Conservation (phyloP, 2,329 filamentous ascomycete species). For the Septoria petroselini region DNA sequence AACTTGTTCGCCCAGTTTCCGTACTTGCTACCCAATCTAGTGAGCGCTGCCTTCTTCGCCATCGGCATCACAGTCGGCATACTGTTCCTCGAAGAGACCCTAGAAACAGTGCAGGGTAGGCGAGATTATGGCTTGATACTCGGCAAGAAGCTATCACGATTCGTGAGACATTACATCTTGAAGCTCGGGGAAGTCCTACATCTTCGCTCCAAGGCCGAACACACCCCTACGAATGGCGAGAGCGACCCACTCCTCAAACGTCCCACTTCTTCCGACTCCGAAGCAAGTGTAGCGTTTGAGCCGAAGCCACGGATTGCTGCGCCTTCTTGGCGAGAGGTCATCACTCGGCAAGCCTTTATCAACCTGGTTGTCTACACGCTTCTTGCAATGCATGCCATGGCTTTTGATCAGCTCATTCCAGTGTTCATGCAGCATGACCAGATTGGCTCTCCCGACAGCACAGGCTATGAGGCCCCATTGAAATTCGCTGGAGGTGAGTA, state of each 20-base stretch:
- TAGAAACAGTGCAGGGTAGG: conserved; percentile 65
- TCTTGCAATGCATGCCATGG: conserved; percentile 45
- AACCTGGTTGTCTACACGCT: conserved; percentile 76
- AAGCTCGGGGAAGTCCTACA: conserved; percentile 23
- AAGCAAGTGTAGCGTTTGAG: conserved; percentile 19
- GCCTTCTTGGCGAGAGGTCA: conserved; percentile 60
- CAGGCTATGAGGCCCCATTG: conserved; percentile 56
- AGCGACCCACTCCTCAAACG: conserved; percentile 31
- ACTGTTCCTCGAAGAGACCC: conserved; percentile 82
- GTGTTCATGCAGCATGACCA: conserved; percentile 79
- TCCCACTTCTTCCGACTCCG: conserved; percentile 22
- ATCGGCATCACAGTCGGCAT: conserved; percentile 70
- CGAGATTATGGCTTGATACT: conserved; percentile 73
- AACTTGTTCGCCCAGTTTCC: conserved; percentile 73
- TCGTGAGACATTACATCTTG: conserved; percentile 16
- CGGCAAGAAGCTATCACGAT: conserved; percentile 60
- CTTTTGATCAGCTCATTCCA: conserved; percentile 54
- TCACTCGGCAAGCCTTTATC: conserved; percentile 69
- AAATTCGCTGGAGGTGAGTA: conserved; percentile 65
- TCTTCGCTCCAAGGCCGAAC: conserved; percentile 11
- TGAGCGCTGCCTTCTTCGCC: conserved; percentile 72
- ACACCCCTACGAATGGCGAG: conserved; percentile 20
- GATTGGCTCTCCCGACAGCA: conserved; percentile 40
- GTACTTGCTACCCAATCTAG: conserved; percentile 79
- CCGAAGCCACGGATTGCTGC: conserved; percentile 28